Evolutionary conservation across 2,329 filamentous ascomycete species (phyloP).

Genomic region (Aschersonia sp.): DNA sequence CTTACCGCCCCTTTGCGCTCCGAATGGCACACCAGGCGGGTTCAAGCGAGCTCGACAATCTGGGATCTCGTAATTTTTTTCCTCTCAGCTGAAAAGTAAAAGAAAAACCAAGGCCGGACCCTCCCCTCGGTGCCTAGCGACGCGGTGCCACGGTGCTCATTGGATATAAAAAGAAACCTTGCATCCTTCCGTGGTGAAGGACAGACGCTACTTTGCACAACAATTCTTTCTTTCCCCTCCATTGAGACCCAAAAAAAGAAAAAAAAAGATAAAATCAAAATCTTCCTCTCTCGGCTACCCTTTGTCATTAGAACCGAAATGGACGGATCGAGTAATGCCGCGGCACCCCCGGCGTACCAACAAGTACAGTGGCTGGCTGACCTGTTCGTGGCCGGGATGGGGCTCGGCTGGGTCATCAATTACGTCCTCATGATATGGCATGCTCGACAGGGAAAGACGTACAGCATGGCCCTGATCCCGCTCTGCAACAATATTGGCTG

Average conservation of each 20-base stretch:
- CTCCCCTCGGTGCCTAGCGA: no score
- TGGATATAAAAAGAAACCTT: constrained; percentile 1
- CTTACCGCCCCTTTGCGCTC: neutral
- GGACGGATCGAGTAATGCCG: constrained; percentile 5
- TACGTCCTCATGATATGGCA: constrained; percentile 6
- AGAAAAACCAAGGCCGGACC: no score
- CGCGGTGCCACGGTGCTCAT: neutral
- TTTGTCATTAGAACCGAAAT: neutral
- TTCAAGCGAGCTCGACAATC: no score
- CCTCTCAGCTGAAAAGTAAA: no score
- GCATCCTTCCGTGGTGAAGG: neutral
- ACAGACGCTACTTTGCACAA: neutral
- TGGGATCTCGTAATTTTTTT: no score
- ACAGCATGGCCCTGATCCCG: constrained; percentile 7
- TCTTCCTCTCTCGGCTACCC: neutral
- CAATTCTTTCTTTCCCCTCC: neutral
- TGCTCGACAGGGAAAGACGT: constrained; percentile 3
- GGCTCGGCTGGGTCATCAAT: constrained; percentile 6
- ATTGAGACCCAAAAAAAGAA: neutral
- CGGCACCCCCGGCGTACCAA: constrained; percentile 4
- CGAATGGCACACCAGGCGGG: no score
- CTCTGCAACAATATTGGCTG: constrained; percentile 7
- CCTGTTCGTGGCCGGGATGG: constrained; percentile 4
- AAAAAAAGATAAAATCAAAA: neutral
- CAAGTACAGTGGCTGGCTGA: constrained; percentile 6